Conservation (phyloP, 352 stramenopile genomes). For the Pythium rishiriense region DNA sequence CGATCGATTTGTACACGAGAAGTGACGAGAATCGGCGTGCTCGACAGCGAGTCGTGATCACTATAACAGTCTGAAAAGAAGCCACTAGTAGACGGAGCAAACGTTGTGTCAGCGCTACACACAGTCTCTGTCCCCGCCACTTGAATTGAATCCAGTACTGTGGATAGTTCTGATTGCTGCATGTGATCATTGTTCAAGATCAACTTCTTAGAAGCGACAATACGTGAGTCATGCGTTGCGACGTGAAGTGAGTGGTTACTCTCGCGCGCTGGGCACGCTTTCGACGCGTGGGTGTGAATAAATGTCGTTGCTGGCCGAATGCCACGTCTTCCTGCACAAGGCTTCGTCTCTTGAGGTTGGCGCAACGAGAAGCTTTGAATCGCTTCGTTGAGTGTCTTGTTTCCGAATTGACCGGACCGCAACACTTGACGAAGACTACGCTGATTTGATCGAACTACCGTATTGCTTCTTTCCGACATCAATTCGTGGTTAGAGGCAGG, state of each 20-base stretch:
- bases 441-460: not conserved
- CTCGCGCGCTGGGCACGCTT: not conserved
- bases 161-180: not conserved
- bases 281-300: conserved; percentile 2
- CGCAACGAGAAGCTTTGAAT: conserved; percentile 54
- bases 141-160: not conserved
- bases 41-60: not conserved
- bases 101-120: conserved; percentile 1
- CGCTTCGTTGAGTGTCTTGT: conserved; percentile 63
- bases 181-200: not conserved
- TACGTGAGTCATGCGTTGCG: not conserved
- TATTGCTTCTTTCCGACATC: not conserved
- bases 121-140: conserved; percentile 10
- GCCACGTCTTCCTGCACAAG: not conserved
- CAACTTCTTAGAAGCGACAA: not conserved
- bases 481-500: not conserved
- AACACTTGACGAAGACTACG: conserved; percentile 2
- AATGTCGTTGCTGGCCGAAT: not conserved
- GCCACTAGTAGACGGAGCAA: conserved; percentile 2
- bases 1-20: conserved; percentile 5
- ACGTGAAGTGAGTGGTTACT: not conserved
- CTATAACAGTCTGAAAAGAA: conserved; percentile 1
- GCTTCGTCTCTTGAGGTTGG: conserved; percentile 15
- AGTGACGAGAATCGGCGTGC: not conserved
- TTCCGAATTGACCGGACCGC: conserved; percentile 64